Base-by-base conservation (phyloP, 2,329 filamentous ascomycete genomes). In the Hyphodiscus sp. region DNA sequence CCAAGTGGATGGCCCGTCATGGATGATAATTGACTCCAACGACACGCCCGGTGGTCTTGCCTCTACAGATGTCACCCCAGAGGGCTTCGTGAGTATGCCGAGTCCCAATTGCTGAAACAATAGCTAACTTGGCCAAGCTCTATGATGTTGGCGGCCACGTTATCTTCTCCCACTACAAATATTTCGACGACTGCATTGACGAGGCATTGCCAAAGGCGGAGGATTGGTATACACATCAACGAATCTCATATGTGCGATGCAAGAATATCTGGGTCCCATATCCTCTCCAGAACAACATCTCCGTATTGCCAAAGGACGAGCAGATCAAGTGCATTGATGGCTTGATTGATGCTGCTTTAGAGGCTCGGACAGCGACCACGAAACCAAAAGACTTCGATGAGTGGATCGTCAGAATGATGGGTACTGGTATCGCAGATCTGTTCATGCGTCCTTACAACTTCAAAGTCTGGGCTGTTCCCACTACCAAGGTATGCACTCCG, bases 371-470 rank as follows among this genome's bases (percentile, higher is more conserved):
- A 46, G 78, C 89, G 68, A 92, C 83, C 76, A 89, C 84, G 62
- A 97, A 97, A 80, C 94, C 94, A 66, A 87, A 91, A 79, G 81
- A 95, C 77, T 99, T 99, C 67, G 94, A 99, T 69, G 91, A 99
- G 78, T 97, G 91, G 91, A 97, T 97, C 68, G 72, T 97, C 66
- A 85, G 94, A 67, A 95, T 87, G 78, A 91, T 87, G 76, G 94
- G 94, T 67, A 77, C 82, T 65, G 92, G 92, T 65, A 81, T 99
- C 67, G 92, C 91, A 63, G 85, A 99, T 72, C 80, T 92, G 65
- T 99, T 99, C 82, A 99, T 99, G 94, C 82, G 94, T 67, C 94
- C 94, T 51, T 99, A 99, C 82, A 99, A 99, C 83, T 99, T 86
- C 85, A 99, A 99, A 79, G 94, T 99, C 70, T 99, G 94, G 94